phyloP scores from a whole-genome alignment of 2,329 filamentous ascomycete species.

The Tolypocladium amazonense region DNA sequence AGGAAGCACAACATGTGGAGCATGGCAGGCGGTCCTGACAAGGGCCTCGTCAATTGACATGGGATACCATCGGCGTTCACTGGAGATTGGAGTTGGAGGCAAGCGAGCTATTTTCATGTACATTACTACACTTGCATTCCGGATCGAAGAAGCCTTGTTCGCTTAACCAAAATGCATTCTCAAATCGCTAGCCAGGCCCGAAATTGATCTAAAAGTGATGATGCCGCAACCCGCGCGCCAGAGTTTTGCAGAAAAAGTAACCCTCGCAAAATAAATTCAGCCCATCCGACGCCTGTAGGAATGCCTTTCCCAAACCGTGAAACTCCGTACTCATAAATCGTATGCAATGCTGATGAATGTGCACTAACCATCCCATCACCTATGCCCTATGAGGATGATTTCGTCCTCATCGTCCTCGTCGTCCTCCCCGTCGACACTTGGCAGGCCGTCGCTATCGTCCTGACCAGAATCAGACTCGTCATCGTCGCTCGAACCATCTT shows the following conservation, averaged over 20 bases:
- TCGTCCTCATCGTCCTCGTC: constrained; percentile 40
- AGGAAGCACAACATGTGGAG: constrained; percentile 41
- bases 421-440: constrained; percentile 37
- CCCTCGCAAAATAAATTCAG: background rate
- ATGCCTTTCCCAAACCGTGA: background rate
- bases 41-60: background rate
- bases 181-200: background rate
- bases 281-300: background rate
- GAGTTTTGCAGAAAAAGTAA: background rate
- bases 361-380: constrained; percentile 17
- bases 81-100: background rate
- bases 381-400: constrained; percentile 39
- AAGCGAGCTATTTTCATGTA: background rate
- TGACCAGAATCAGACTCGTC: constrained; percentile 36
- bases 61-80: background rate
- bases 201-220: background rate
- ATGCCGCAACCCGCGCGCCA: background rate
- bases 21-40: constrained; percentile 10
- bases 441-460: constrained; percentile 9
- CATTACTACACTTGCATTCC: background rate
- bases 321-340: background rate
- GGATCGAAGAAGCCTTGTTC: background rate
- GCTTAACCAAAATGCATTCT: background rate
- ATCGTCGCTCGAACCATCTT: constrained; percentile 36
- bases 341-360: background rate